Base-by-base conservation (phyloP, 192 early-diverging fungal species). In the Backusella mclennaniae region DNA sequence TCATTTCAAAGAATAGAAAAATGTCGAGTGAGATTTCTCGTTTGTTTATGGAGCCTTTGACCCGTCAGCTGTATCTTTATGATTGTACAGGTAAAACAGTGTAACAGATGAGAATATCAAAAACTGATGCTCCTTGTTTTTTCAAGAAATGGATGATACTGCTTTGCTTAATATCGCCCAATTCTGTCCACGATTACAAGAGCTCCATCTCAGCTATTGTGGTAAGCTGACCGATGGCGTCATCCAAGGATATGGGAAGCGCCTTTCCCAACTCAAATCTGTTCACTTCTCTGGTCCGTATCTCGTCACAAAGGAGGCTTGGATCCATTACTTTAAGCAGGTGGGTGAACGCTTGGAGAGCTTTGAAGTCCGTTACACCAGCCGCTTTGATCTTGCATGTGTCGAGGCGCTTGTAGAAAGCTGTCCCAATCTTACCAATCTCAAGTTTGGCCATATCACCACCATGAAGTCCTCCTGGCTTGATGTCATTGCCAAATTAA, bases 1-100 rank as follows among this genome's bases (percentile, higher is more conserved):
- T 97, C 69, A 92, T 97, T 44, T 82, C 89, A 75, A 89, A 91
- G n/a, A 87, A 91, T 81, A 91, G 96, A 1, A 77, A 88, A 29
- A 79, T 97, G 69, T 89, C 88, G 39, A 79, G 83, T 33, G 75
- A 85, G 1, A 95, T 90, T 4, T 49, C 95, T 35, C 77, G 85
- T 17, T 82, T 97, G 63, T 97, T 97, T 74, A 74, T 94, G 74
- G 89, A 90, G 1, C 81, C 92, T 1, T 77, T 84, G 6, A 86
- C 88, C 35, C 80, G 77, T 4, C 74, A 87, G 7, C 67, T 97
- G 6, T 75, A 84, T 2, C 85, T 97, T 19, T 95, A 92, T 82
- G 96, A 97, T 67, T 95, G 94, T 75, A 93, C 95, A 15, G 81
- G 88, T 74, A 76, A 59, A 74, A 26, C 11, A 71, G 36, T 38